Evolutionary conservation across 495 filamentous ascomycete genomes (phyloP), one percentile per base, ranked within the genome.

Genomic region (Trichoderma reesei): DNA sequence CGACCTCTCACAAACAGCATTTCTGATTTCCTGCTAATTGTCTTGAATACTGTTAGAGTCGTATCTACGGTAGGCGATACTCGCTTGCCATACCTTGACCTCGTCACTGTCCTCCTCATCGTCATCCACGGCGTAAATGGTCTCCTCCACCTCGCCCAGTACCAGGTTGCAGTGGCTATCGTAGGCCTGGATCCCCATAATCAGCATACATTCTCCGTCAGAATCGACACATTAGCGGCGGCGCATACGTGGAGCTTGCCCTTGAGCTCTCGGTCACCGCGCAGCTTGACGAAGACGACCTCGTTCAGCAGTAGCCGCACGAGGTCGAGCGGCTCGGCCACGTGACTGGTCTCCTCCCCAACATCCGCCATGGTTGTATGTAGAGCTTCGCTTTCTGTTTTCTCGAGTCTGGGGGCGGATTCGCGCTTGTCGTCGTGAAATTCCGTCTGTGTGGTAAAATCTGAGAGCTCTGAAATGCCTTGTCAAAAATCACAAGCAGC

Each of bases 101-200:
- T 72, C 72, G 13, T 82, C 86, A 62, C 83, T 90, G 72, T 92
- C 90, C 72, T 92, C 90, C 61, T 95, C 87, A 13, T 92, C 89
- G 62, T 94, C 91, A 20, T 98, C 94, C 3, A 96, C 86, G 41
- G 92, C 76, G 74, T 97, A 99, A 63, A 99, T 88, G 7, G 92
- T 98, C 80, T 99, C 94, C 72, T 97, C 91, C 9, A 96, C 94
- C 59, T 99, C 95, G 5, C 95, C 94, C 3, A 99, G 81, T 5
- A 99, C 90, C n/a, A 98, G 77, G 72, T 99, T 99, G 84, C 94
- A 98, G 73, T 99, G 94, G 69, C 90, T 94, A 73, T 99, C 94
- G 73, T 97, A 99, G 39, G 93, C 94, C 95, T 99, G 69, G 10
- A 37, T 48, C 31, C 37, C 7, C 26, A 67, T 62, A 70, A 66